Percentiles rank a stretch among this genome's conserved stretches.
Conservation (phyloP, 306 rosid species). For the Pterocarpus santalinus region DNA sequence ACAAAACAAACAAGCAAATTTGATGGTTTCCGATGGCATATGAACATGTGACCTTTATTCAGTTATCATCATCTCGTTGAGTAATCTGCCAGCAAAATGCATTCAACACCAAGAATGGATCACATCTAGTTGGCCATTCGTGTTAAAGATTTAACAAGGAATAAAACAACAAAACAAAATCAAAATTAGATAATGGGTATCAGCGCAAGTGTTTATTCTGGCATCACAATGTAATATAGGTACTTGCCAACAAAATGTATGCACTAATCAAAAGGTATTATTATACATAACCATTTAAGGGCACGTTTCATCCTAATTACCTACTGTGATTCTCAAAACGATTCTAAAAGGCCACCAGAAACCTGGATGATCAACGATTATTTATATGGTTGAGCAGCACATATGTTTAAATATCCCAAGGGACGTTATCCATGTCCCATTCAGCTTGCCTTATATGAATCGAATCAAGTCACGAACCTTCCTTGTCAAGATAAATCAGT, state of each 20-base stretch:
- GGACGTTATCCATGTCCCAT: background rate
- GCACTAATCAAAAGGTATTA: conserved; percentile 21
- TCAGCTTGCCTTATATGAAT: background rate
- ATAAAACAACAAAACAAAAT: conserved; percentile 20
- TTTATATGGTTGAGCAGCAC: conserved; percentile 2
- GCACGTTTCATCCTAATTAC: conserved; percentile 29
- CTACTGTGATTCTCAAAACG: conserved; percentile 7
- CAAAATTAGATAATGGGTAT: conserved; percentile 15
- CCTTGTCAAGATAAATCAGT: conserved; percentile 49
- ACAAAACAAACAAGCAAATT: conserved; percentile 27
- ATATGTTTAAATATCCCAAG: background rate
- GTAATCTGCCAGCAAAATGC: background rate
- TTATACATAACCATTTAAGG: conserved; percentile 36
- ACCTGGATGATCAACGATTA: conserved; percentile 16
- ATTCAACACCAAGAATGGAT: conserved; percentile 29
- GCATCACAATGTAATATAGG: conserved; percentile 21
- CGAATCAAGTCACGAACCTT: background rate
- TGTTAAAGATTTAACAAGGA: background rate
- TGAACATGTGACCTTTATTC: background rate
- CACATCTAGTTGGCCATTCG: conserved; percentile 5
- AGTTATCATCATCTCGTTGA: conserved; percentile 19
- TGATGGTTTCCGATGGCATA: background rate
- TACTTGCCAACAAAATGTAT: conserved; percentile 13
- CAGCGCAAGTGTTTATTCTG: conserved; percentile 22
- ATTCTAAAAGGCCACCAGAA: conserved; percentile 16